Conservation (phyloP, 2,329 filamentous ascomycete species). For the Pseudofabraea citricarpa region DNA sequence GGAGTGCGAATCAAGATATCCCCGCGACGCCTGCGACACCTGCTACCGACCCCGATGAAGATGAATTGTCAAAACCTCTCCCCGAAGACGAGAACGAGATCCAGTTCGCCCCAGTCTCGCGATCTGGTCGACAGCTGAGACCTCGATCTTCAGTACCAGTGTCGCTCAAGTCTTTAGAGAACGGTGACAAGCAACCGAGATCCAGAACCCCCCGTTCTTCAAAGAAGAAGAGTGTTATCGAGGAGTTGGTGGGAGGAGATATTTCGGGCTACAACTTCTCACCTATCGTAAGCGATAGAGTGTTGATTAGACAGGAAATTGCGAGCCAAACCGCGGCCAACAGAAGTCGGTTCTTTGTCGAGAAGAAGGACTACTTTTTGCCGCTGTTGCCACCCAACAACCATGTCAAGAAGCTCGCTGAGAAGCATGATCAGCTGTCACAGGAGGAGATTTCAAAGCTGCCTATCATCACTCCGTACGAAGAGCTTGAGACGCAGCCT, state of each 20-base stretch:
- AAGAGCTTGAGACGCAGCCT: constrained; percentile 23
- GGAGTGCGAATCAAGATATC: not conserved
- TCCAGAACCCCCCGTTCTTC: not conserved
- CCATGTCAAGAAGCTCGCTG: constrained; percentile 27
- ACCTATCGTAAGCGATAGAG: constrained; percentile 20
- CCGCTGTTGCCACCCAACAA: constrained; percentile 28
- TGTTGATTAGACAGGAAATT: constrained; percentile 25
- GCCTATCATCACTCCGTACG: constrained; percentile 20
- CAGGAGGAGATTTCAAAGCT: constrained; percentile 16
- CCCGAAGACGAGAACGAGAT: constrained; percentile 10
- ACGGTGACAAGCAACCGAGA: constrained; percentile 6
- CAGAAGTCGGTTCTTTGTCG: constrained; percentile 27
- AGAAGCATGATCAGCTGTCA: constrained; percentile 19
- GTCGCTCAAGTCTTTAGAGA: constrained; percentile 21
- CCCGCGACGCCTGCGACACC: not conserved
- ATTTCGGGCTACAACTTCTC: constrained; percentile 8
- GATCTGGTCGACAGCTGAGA: constrained; percentile 11
- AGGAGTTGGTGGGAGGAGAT: constrained; percentile 12
- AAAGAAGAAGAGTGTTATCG: constrained; percentile 5
- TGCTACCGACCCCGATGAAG: not conserved
- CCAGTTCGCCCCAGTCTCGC: constrained; percentile 10
- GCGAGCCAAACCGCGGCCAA: constrained; percentile 21
- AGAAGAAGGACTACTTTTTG: constrained; percentile 28
- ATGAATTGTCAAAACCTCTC: not conserved
- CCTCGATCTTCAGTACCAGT: constrained; percentile 13